Base-by-base conservation (phyloP, 2,329 filamentous ascomycete genomes). In the Immersiporthe knoxdaviesiana region DNA sequence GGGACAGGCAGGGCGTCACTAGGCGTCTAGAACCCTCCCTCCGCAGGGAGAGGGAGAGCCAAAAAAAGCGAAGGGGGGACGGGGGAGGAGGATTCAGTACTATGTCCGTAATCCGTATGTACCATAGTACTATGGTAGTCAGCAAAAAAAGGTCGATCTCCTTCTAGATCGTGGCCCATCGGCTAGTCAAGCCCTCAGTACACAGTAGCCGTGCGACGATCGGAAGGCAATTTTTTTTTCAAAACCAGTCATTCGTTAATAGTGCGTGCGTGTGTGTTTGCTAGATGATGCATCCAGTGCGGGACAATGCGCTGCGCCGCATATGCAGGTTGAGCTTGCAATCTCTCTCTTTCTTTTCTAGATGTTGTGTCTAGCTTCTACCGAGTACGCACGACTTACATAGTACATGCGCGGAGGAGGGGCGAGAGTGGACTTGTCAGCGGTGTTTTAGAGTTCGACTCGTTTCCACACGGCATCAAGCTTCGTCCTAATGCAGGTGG, bases 181-280 rank as follows among this genome's bases (percentile, higher is more conserved):
- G 52, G 27, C 52, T 56, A 56, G 32, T 1, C 52, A 27, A 1
- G 50, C 59, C 62, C 60, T 67, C 50, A n/a, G n/a, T n/a, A n/a
- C 35, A 4, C 35, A 60, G 27, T 63, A 59, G 64, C 68, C 68
- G 68, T 67, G 64, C 65, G 68, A 67, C 68, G 68, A 69, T 69
- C 68, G 65, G 65, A 67, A 63, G 59, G 56, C 63, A 56, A 63
- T 39, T 47, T 54, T 61, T 39, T 47, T 54, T 61, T 60, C 50
- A 27, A 59, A 27, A 66, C 59, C 50, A 63, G 32, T 61, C n/a
- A n/a, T n/a, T n/a, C n/a, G n/a, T n/a, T n/a, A n/a, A n/a, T n/a
- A n/a, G n/a, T n/a, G n/a, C n/a, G n/a, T n/a, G n/a, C 12, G 30
- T 32, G 12, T 12, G 32, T 8, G 7, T 54, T 6, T 30, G 12